phyloP scores from a whole-genome alignment of 148 eudicot genomes.

The Cornus suecica region DNA sequence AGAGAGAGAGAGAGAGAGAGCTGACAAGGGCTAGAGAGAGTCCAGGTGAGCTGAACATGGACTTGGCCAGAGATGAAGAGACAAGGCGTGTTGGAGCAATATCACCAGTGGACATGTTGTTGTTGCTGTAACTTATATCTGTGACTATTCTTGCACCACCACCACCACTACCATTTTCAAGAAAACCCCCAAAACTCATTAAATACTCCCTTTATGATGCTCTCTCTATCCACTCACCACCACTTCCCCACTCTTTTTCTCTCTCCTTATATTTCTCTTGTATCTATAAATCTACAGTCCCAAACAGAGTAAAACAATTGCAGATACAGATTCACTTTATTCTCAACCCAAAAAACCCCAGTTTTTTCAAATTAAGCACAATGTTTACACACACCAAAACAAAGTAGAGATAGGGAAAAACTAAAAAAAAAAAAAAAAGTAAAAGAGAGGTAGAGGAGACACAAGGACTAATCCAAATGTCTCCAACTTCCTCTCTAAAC shows the following conservation, averaged over 20 bases:
- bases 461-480: slow-evolving; percentile 79
- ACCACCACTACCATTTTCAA: slow-evolving; percentile 46
- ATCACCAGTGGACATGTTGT: slow-evolving; percentile 51
- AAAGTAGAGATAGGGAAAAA: neutral
- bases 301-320: neutral
- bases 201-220: slow-evolving; percentile 20
- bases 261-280: slow-evolving; percentile 11
- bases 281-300: slow-evolving; percentile 11
- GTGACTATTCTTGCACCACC: slow-evolving; percentile 45
- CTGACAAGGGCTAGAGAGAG: slow-evolving; percentile 88
- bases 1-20: neutral
- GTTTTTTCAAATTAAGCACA: no score
- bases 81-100: slow-evolving; percentile 45
- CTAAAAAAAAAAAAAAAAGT: neutral
- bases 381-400: neutral
- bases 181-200: slow-evolving; percentile 95
- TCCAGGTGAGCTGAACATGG: slow-evolving; percentile 82
- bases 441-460: slow-evolving; percentile 75
- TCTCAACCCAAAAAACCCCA: neutral
- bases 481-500: slow-evolving; percentile 45
- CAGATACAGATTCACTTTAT: neutral
- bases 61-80: slow-evolving; percentile 52
- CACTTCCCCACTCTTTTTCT: neutral
- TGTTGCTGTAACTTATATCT: slow-evolving; percentile 39
- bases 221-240: neutral